A percentile compares a stretch with the other conserved stretches of the same genome.
These are phyloP conservation scores for Mollisiaceae sp. DNA, from an alignment of 2,329 filamentous ascomycete genomes.

Conservation along the genomic window DNA sequence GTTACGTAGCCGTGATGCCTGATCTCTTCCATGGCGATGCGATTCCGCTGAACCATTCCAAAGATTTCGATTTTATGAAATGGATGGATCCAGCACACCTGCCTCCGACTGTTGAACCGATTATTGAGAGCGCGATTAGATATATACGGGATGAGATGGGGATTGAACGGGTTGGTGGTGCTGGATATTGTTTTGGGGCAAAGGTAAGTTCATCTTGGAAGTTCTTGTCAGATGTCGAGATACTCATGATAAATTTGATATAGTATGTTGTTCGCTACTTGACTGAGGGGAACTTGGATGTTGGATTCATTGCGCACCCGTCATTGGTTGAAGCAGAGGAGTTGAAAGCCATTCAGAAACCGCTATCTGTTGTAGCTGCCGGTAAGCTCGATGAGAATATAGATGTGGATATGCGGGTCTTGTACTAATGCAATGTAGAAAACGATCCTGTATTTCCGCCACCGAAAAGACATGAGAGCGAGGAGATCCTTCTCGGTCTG, in stretches of 20 bases:
- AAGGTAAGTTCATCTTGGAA: not conserved
- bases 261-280: not conserved
- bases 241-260: no score
- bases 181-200: not conserved
- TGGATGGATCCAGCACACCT: not conserved
- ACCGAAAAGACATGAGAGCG: not conserved
- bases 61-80: conserved; percentile 23
- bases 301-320: not conserved
- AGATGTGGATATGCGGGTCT: no score
- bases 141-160: not conserved
- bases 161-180: not conserved
- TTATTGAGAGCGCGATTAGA: not conserved
- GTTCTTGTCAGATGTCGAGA: no score
- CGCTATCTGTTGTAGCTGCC: not conserved
- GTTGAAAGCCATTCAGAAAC: not conserved
- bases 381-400: no score
- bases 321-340: not conserved
- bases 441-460: not conserved
- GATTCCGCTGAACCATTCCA: conserved; percentile 50
- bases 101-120: not conserved
- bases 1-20: conserved; percentile 58
- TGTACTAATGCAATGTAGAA: not conserved
- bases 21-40: conserved; percentile 72
- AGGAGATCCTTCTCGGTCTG: not conserved
- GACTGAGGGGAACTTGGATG: not conserved